Base-by-base conservation (phyloP, 257 asterid genomes). In the Phtheirospermum japonicum region DNA sequence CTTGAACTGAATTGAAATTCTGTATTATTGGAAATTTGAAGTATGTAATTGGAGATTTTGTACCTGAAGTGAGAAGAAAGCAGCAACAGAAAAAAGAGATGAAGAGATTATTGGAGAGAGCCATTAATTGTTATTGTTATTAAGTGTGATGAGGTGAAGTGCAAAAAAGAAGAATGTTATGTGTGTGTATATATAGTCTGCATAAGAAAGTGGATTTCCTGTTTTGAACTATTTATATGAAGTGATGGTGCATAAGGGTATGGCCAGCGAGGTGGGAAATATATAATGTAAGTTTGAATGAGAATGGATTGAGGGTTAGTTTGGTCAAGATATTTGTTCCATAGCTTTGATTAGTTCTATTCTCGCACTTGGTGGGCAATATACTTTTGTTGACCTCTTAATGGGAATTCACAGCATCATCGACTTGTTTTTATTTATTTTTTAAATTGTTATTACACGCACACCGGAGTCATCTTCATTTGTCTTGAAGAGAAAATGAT, bases 31-130 rank as follows among this genome's bases (percentile, higher is more conserved):
- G n/a, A n/a, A n/a, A n/a, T n/a, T n/a, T n/a, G n/a, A n/a, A n/a
- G n/a, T n/a, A 23, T 23, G 1, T 23, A 23, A 23, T 23, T 23
- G 28, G 16, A n/a, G 11, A 3, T 26, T 13, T 17, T 11, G 65
- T 57, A 88, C 91, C 89, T 58, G 82, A 51, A 56, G 83, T 68
- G 70, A 76, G 59, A 61, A 78, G 76, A 57, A 77, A 50, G 72
- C 63, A 73, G 75, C 51, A 64, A 32, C 52, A 53, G 73, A 75
- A 60, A 76, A 66, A 54, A 30, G 70, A 59, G 68, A 77, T 4
- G 66, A 68, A 20, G 71, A 72, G 59, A 14, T 12, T 23, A 3
- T 23, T 65, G 33, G 71, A 65, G 14, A 20, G 57, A 50, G 0
- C 30, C 53, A 46, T 46, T 7, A 19, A 12, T 46, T 46, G 2